Percentiles rank a stretch among this genome's conserved stretches.
These are phyloP conservation scores for Termitomyces heimii DNA, from an alignment of 768 basidiomycete species.

Conservation along the genomic window DNA sequence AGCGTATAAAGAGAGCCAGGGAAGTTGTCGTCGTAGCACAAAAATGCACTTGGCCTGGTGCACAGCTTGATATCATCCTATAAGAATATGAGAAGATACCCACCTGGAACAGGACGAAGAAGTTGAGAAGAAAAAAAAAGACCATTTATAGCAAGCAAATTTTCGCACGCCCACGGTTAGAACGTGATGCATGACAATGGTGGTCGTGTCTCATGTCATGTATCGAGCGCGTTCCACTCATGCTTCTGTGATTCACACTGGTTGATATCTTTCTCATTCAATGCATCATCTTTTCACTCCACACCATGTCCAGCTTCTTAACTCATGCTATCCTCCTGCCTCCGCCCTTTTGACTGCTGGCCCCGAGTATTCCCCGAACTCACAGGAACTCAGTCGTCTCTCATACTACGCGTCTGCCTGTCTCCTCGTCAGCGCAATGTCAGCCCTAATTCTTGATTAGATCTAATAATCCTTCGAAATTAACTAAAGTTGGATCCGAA, in stretches of 20 bases:
- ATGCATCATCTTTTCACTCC: conserved; percentile 79
- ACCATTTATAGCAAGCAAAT: background rate
- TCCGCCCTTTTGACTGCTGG: conserved; percentile 69
- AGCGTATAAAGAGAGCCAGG: conserved; percentile 47
- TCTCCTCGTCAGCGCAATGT: background rate
- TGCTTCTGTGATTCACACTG: conserved; percentile 11
- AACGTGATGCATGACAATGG: background rate
- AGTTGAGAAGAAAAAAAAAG: background rate
- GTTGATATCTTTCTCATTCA: conserved; percentile 4
- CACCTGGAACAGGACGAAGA: conserved; percentile 8
- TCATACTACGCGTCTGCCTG: conserved; percentile 70
- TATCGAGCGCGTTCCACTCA: conserved; percentile 4
- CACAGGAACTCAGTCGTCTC: conserved; percentile 79
- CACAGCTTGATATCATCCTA: conserved; percentile 49
- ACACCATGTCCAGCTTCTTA: conserved; percentile 78
- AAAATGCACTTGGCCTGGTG: conserved; percentile 48
- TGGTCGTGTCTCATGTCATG: background rate
- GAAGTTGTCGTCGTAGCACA: conserved; percentile 39
- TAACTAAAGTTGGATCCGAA: conserved; percentile 70
- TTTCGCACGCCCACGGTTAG: conserved; percentile 14
- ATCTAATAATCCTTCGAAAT: conserved; percentile 75
- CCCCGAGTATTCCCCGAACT: conserved; percentile 74
- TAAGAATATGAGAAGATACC: conserved; percentile 12
- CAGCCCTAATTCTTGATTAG: conserved; percentile 18
- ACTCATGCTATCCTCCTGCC: conserved; percentile 80